Percentiles rank a stretch among this genome's conserved stretches.
phyloP scores from a whole-genome alignment of 306 rosid species.

The Sicyos baderoa region DNA sequence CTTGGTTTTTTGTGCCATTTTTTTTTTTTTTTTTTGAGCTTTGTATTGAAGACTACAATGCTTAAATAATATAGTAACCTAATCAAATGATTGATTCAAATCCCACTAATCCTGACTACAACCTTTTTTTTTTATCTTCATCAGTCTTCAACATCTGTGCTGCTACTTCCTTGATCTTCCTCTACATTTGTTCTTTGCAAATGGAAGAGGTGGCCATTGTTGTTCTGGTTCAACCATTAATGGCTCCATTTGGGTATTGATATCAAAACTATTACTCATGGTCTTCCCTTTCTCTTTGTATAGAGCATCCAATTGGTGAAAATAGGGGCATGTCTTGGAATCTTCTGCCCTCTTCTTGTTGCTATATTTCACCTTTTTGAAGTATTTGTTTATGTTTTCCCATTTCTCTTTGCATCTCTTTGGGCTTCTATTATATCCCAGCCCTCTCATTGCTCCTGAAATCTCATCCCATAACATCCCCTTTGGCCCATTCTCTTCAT shows the following conservation, averaged over 20 bases:
- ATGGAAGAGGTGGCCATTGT: constrained; percentile 77
- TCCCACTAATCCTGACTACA: not conserved
- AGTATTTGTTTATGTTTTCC: constrained; percentile 96
- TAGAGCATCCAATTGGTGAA: constrained; percentile 56
- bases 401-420: constrained; percentile 97
- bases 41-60: not conserved
- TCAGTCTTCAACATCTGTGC: constrained; percentile 39
- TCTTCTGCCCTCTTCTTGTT: constrained; percentile 77
- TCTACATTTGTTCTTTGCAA: not conserved
- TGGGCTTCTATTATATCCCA: constrained; percentile 64
- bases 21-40: not conserved
- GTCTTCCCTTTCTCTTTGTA: constrained; percentile 42
- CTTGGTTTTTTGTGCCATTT: constrained; percentile 8
- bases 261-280: constrained; percentile 30
- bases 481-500: constrained; percentile 72
- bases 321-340: constrained; percentile 88
- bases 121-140: constrained; percentile 39
- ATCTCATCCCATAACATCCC: constrained; percentile 96
- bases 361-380: constrained; percentile 91
- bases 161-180: constrained; percentile 27
- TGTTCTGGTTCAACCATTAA: constrained; percentile 89
- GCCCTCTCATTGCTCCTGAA: constrained; percentile 50
- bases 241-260: constrained; percentile 36
- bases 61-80: too few species aligned
- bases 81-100: too few species aligned